Conservation (phyloP, 1,284 basidiomycete genomes). For the Puccinia novopanici region DNA sequence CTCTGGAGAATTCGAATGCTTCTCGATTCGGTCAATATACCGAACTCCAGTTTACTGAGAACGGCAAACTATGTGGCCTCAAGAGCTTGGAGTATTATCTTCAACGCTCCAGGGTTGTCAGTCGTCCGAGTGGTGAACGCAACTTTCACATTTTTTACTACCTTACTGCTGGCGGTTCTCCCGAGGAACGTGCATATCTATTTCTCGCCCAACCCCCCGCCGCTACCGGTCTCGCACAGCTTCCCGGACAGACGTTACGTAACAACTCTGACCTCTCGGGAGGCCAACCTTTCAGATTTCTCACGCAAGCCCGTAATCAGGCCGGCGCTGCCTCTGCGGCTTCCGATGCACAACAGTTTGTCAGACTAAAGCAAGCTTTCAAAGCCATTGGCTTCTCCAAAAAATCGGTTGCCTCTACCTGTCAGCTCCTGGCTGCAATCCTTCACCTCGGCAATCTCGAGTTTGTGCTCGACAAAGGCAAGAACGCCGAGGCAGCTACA, state of each 20-base stretch:
- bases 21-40: constrained; percentile 61
- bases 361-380: constrained; percentile 88
- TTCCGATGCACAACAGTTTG: constrained; percentile 79
- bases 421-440: constrained; percentile 89
- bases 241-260: constrained; percentile 56
- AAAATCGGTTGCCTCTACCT: constrained; percentile 87
- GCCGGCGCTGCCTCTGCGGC: constrained; percentile 29
- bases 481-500: constrained; percentile 83
- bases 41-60: constrained; percentile 61
- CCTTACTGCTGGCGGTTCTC: constrained; percentile 80
- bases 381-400: constrained; percentile 90
- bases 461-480: constrained; percentile 73
- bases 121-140: constrained; percentile 76
- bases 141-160: constrained; percentile 99
- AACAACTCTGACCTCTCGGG: constrained; percentile 60
- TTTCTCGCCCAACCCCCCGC: constrained; percentile 74
- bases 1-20: constrained; percentile 60
- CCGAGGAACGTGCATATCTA: constrained; percentile 83
- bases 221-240: constrained; percentile 74
- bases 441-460: constrained; percentile 94
- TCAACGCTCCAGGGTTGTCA: constrained; percentile 75
- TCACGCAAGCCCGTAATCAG: constrained; percentile 41
- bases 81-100: constrained; percentile 98
- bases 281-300: constrained; percentile 55
- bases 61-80: constrained; percentile 78